phyloP scores from a whole-genome alignment of 192 early-diverging fungal species.

The Coemansia sp. region DNA sequence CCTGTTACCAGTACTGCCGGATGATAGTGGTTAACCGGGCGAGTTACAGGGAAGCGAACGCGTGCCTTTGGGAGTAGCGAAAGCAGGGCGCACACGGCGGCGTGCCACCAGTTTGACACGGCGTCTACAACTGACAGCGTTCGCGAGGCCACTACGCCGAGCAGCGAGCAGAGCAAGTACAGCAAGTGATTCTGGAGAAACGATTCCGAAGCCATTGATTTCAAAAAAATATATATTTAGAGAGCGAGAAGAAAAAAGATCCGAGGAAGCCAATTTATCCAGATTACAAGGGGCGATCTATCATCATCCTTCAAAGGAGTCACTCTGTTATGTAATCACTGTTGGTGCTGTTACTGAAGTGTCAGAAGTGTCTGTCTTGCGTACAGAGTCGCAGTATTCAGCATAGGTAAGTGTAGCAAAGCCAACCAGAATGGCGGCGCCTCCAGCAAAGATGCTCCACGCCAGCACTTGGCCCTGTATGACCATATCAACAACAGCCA shows the following conservation, averaged over 20 bases:
- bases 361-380: conserved; percentile 11
- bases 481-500: conserved; percentile 61
- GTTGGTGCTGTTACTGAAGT: neutral
- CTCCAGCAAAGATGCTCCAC: conserved; percentile 57
- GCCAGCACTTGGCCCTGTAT: conserved; percentile 55
- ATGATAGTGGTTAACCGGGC: conserved; percentile 29
- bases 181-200: conserved; percentile 54
- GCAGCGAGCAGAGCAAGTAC: conserved; percentile 42
- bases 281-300: neutral
- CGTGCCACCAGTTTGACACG: conserved; percentile 52
- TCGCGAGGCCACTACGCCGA: conserved; percentile 33
- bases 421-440: conserved; percentile 55
- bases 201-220: conserved; percentile 14
- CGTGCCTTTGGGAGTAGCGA: conserved; percentile 52
- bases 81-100: conserved; percentile 33
- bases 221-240: neutral
- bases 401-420: conserved; percentile 56
- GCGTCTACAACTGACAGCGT: conserved; percentile 37
- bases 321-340: neutral
- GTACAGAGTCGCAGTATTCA: conserved; percentile 42
- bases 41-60: conserved; percentile 26
- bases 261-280: neutral
- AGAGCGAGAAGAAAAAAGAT: neutral
- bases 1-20: conserved; percentile 56
- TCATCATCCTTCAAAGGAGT: neutral